Percentiles rank a stretch among this genome's conserved stretches.
Evolutionary conservation across 768 basidiomycete species (phyloP).

Genomic region (Cyathus striatus): DNA sequence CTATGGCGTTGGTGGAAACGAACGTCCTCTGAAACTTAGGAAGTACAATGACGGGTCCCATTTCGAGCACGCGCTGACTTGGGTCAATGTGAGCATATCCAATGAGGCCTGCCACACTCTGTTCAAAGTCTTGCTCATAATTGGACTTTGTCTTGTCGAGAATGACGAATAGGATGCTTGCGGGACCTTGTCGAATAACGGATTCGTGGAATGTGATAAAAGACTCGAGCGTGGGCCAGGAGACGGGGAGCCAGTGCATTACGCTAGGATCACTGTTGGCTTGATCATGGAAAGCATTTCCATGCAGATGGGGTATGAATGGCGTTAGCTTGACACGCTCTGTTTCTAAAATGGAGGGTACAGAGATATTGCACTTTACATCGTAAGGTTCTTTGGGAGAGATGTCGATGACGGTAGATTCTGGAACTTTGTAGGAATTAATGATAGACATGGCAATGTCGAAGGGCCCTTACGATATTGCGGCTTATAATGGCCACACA

Average conservation of each 20-base stretch:
- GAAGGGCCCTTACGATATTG: too few relatives aligned
- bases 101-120: constrained; percentile 44
- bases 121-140: constrained; percentile 20
- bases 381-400: constrained; percentile 18
- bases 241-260: constrained; percentile 34
- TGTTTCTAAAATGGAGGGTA: constrained; percentile 32
- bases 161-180: constrained; percentile 33
- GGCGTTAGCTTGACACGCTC: constrained; percentile 36
- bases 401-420: constrained; percentile 4
- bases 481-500: too few relatives aligned
- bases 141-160: constrained; percentile 38
- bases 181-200: constrained; percentile 18
- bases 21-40: constrained; percentile 44
- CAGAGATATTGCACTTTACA: constrained; percentile 35
- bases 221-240: constrained; percentile 18
- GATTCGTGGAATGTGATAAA: constrained; percentile 23
- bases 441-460: constrained; percentile 6
- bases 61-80: constrained; percentile 32
- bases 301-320: constrained; percentile 32
- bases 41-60: constrained; percentile 43
- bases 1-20: constrained; percentile 41
- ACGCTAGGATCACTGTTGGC: constrained; percentile 22
- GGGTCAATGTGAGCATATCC: constrained; percentile 33
- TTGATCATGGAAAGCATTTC: constrained; percentile 15
- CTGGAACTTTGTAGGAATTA: constrained; percentile 4